A percentile compares a stretch with the other conserved stretches of the same genome.
phyloP scores from a whole-genome alignment of 768 basidiomycete genomes.

The Russula brevipes region DNA sequence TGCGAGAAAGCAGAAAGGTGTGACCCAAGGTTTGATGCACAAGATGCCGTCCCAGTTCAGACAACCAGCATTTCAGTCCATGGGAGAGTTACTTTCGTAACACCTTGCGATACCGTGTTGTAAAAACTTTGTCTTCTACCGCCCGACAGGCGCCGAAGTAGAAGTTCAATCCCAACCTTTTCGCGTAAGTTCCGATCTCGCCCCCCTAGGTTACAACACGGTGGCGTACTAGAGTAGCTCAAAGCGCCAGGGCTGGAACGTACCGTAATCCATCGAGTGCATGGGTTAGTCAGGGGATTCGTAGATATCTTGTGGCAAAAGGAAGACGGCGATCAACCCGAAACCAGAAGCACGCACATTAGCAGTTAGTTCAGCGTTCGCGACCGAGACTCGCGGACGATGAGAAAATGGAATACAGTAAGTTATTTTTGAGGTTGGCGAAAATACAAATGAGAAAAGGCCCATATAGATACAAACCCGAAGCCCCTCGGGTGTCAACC shows the following conservation, averaged over 20 bases:
- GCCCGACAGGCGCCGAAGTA: too few species aligned
- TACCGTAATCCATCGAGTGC: background rate
- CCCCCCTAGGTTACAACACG: background rate
- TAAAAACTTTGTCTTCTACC: background rate
- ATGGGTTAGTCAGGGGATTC: background rate
- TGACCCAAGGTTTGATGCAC: too few species aligned
- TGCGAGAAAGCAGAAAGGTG: too few species aligned
- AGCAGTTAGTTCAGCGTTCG: background rate
- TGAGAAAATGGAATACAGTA: slow-evolving; percentile 10
- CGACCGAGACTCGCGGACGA: background rate
- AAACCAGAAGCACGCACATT: background rate
- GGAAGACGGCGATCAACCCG: background rate
- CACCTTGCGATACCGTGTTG: background rate
- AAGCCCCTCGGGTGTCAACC: slow-evolving; percentile 2
- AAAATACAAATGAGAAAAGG: slow-evolving; percentile 14
- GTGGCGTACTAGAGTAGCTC: background rate
- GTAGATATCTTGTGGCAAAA: background rate
- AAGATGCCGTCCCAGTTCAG: background rate
- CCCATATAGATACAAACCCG: slow-evolving; percentile 20
- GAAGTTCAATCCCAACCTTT: background rate
- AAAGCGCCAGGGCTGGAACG: background rate
- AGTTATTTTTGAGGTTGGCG: slow-evolving; percentile 9
- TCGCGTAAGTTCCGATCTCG: slow-evolving; percentile 1
- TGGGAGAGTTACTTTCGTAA: background rate
- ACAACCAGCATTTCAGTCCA: background rate